Evolutionary conservation across 2,329 filamentous ascomycete genomes (phyloP).

Genomic region (Diplodia mutila): DNA sequence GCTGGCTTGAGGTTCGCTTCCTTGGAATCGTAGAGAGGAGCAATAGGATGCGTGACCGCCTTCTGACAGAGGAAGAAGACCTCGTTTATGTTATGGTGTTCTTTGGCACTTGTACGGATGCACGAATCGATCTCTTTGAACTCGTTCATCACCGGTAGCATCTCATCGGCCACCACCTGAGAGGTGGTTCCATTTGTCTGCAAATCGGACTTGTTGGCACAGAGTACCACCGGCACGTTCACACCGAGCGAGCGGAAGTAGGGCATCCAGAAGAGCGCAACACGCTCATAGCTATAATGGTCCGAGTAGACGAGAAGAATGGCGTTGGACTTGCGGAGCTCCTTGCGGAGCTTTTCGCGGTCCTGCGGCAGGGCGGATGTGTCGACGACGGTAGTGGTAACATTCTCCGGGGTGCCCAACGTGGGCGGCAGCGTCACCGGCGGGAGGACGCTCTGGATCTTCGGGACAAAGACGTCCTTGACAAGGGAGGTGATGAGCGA

Average conservation of each 20-base stretch:
- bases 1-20: conserved; percentile 84
- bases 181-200: conserved; percentile 73
- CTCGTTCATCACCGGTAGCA: conserved; percentile 97
- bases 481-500: conserved; percentile 86
- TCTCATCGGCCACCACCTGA: conserved; percentile 92
- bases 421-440: conserved; percentile 94
- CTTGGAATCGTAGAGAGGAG: conserved; percentile 95
- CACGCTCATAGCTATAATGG: conserved; percentile 97
- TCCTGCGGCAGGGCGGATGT: conserved; percentile 95
- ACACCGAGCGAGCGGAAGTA: conserved; percentile 98
- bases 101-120: conserved; percentile 88
- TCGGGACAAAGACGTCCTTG: conserved; percentile 95
- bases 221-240: conserved; percentile 95
- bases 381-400: conserved; percentile 96
- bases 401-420: conserved; percentile 91
- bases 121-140: conserved; percentile 99
- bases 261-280: conserved; percentile 97
- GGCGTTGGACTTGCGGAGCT: conserved; percentile 95
- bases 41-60: conserved; percentile 94
- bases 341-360: conserved; percentile 83
- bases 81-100: conserved; percentile 90
- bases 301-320: conserved; percentile 97
- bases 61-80: conserved; percentile 98
- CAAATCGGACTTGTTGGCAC: conserved; percentile 96
- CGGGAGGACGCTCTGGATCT: conserved; percentile 92